A percentile compares a stretch with the other conserved stretches of the same genome.
These are phyloP conservation scores for Prunus mongolica DNA, from an alignment of 306 rosid genomes.

Conservation along the genomic window DNA sequence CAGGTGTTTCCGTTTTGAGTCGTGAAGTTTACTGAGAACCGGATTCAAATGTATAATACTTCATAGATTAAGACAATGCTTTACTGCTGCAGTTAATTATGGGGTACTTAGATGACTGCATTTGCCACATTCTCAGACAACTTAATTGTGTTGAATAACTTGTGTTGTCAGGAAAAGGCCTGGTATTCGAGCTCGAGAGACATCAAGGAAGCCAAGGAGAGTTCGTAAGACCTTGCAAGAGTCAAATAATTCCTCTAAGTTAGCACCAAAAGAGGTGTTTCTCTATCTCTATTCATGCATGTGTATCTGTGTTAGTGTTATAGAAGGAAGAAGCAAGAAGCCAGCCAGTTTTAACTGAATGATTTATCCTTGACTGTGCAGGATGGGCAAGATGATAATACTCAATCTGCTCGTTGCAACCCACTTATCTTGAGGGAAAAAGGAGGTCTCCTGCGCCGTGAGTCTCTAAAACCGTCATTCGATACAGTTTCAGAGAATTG, in stretches of 20 bases:
- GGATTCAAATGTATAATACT: not conserved
- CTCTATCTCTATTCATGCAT: not conserved
- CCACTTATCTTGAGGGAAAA: conserved; percentile 28
- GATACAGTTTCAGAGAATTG: conserved; percentile 57
- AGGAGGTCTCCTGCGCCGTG: conserved; percentile 34
- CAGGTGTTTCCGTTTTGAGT: not conserved
- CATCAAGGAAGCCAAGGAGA: conserved; percentile 60
- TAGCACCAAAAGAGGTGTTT: conserved; percentile 52
- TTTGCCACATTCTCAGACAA: not conserved
- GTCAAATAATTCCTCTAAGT: conserved; percentile 25
- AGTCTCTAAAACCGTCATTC: conserved; percentile 30
- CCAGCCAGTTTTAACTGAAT: conserved; percentile 2
- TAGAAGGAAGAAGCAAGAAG: not conserved
- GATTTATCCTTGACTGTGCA: conserved; percentile 15
- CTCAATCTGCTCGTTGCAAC: conserved; percentile 22
- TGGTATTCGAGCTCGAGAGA: conserved; percentile 42
- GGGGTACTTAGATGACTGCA: not conserved
- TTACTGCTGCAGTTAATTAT: not conserved
- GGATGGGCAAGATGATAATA: conserved; percentile 35
- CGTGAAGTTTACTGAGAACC: not conserved
- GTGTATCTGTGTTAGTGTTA: not conserved
- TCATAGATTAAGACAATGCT: not conserved
- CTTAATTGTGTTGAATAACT: not conserved
- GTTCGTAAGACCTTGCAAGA: conserved; percentile 45
- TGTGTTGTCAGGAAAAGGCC: conserved; percentile 52